Percentiles rank a stretch among this genome's conserved stretches.
Conservation (phyloP, 108 stramenopile genomes). For the Mayamaea pseudoterrestris region DNA sequence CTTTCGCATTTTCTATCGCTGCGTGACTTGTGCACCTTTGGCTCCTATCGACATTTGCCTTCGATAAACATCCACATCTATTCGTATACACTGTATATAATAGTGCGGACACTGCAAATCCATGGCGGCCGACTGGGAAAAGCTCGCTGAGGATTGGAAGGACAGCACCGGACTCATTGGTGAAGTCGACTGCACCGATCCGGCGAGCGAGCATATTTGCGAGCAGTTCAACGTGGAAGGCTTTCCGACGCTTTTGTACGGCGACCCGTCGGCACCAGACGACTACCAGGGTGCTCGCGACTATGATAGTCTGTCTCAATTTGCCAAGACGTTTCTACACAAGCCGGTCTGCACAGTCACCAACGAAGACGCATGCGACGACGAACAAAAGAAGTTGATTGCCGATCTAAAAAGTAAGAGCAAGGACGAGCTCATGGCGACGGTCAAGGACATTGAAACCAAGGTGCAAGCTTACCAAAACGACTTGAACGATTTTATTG, state of each 20-base stretch:
- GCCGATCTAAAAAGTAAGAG: constrained; percentile 28
- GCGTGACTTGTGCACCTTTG: too few relatives aligned
- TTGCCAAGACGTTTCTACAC: constrained; percentile 59
- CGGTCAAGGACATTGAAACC: constrained; percentile 36
- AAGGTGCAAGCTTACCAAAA: constrained; percentile 34
- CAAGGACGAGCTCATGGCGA: constrained; percentile 30
- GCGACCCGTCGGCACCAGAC: constrained; percentile 40
- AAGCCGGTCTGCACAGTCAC: constrained; percentile 53
- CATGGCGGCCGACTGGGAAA: constrained; percentile 66
- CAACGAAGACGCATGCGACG: constrained; percentile 62
- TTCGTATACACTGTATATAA: too few relatives aligned
- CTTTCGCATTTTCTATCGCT: too few relatives aligned
- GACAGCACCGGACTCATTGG: constrained; percentile 36
- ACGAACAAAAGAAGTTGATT: constrained; percentile 44
- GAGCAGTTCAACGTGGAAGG: constrained; percentile 41
- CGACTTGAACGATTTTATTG: constrained; percentile 41
- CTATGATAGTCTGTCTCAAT: constrained; percentile 42
- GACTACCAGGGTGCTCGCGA: constrained; percentile 71
- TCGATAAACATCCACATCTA: too few relatives aligned
- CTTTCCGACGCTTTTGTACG: constrained; percentile 76
- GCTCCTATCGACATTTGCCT: too few relatives aligned
- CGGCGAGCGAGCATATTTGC: constrained; percentile 59
- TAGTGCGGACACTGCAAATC: constrained; percentile 74
- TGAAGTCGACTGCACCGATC: constrained; percentile 69
- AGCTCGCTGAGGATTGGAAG: constrained; percentile 48